These are phyloP conservation scores for Penicillium nucicola DNA, from an alignment of 495 filamentous ascomycete genomes.

Conservation along the genomic window DNA sequence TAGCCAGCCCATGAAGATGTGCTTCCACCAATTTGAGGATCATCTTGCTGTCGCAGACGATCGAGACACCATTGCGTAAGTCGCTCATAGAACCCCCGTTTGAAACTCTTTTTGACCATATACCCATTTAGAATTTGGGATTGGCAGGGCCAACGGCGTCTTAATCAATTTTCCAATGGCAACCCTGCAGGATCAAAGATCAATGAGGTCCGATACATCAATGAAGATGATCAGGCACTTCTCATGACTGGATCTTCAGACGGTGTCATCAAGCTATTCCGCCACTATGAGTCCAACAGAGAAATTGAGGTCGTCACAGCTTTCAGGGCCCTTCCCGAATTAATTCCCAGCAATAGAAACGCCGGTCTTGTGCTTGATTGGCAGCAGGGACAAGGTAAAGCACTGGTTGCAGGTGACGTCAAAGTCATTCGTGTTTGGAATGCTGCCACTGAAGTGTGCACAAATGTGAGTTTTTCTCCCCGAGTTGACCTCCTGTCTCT, in stretches of 20 bases:
- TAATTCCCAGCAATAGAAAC: conserved; percentile 87
- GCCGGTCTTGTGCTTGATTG: conserved; percentile 96
- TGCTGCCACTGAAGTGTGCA: conserved; percentile 88
- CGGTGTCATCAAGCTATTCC: conserved; percentile 89
- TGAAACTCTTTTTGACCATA: conserved; percentile 21
- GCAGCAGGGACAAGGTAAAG: conserved; percentile 94
- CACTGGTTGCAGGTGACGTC: conserved; percentile 92
- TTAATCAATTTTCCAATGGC: conserved; percentile 87
- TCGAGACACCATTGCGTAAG: conserved; percentile 73
- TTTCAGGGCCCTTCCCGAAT: conserved; percentile 88
- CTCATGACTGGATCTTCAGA: conserved; percentile 94
- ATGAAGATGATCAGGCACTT: conserved; percentile 94
- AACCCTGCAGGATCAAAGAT: conserved; percentile 90
- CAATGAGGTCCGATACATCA: conserved; percentile 93
- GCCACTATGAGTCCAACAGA: conserved; percentile 70
- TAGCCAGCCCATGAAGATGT: conserved; percentile 85
- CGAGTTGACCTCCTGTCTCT: not conserved
- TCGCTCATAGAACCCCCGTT: conserved; percentile 3
- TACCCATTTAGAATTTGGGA: conserved; percentile 73
- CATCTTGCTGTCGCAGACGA: conserved; percentile 94
- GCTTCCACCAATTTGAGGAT: conserved; percentile 97
- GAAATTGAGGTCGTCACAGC: conserved; percentile 82
- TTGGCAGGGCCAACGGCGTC: conserved; percentile 68
- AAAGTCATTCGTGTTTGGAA: conserved; percentile 96
- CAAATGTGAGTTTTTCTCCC: conserved; percentile 49